Evolutionary conservation across 2,329 filamentous ascomycete genomes (phyloP), one percentile per base, ranked within the genome.

Genomic region (Rugonectria rugulosa): DNA sequence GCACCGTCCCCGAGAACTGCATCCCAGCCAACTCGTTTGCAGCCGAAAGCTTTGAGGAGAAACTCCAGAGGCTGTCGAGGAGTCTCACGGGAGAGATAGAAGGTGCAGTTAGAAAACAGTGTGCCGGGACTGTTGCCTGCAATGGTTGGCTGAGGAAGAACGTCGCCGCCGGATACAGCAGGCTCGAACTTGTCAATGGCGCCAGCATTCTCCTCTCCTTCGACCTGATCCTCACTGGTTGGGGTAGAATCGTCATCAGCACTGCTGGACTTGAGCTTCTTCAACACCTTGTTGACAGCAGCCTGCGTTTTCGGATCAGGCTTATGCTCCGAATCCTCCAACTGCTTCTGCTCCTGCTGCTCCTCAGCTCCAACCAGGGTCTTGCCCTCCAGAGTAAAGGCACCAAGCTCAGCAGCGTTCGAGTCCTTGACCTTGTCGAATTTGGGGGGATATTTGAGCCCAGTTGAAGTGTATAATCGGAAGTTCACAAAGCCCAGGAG

Each of bases 401-500:
- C 95, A 20, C 88, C 91, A 40, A 99, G 81, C 75, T 97, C 95
- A 40, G 89, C 95, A 59, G 91, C 92, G 68, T 90, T 85, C 72
- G 97, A 92, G 70, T 98, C 95, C 77, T 91, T 94, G 71, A 81
- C 82, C 65, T 86, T 80, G 72, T 97, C 92, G 68, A 98, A 98
- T 75, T 92, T 97, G 59, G 95, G 95, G 15, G 95, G 95, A 72
- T 99, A 99, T 54, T 97, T 92, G 60, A 99, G 79, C 8, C 95
- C 95, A 61, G 96, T 81, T 1, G 91, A 88, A 1, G 92, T 97
- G 79, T 97, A 99, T 41, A 99, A 82, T 62, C 92, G 83, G 81
- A 92, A 99, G 81, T 99, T 97, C 77, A 98, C 88, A 70, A 99
- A 99, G 57, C 94, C 90, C 17, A 99, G 81, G 12, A 99, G 83